Evolutionary conservation across 164 flowering plant species (phyloP), one percentile per base, ranked within the genome.

Genomic region (Umbilicus rupestris): DNA sequence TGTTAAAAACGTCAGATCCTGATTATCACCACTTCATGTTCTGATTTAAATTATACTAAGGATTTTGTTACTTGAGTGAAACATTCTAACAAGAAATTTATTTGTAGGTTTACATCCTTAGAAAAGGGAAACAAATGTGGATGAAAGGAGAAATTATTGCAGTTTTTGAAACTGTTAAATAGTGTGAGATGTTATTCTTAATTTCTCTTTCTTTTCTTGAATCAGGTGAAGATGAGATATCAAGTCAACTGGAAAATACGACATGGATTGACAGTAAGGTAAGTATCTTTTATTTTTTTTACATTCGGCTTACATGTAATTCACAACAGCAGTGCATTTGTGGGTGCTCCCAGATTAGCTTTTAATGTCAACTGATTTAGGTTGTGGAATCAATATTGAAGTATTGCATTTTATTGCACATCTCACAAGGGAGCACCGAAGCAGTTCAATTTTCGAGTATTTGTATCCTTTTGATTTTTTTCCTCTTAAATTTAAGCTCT

Each of bases 321-420:
- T 12, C 42, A 24, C 30, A 20, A 20, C 10, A 41, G 5, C 12
- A 7, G 10, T 30, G 52, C 58, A 46, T 50, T 30, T 16, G 22
- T 22, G 37, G 65, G 14, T 69, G 7, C 28, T 29, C 19, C n/a
- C 55, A 49, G 17, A 26, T 16, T 68, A 7, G 39, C 19, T 26
- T 29, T 35, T 37, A 1, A 55, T 14, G n/a, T 6, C 55, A 2
- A 20, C 39, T 49, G 45, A 46, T 72, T 63, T 80, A 90, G 97
- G 92, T 90, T 65, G 79, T 73, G 47, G 88, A 80, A 55, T 69
- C 84, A 33, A n/a, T 87, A 58, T 59, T 81, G 3, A 88, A 84
- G 79, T 81, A 82, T 69, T 90, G 95, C 70, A 74, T 88, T 64
- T 68, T 90, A 63, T 67, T 90, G 77, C 97, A 87, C 74, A 73